Conservation (phyloP, 148 eudicot species). For the Rhododendron williamsianum region DNA sequence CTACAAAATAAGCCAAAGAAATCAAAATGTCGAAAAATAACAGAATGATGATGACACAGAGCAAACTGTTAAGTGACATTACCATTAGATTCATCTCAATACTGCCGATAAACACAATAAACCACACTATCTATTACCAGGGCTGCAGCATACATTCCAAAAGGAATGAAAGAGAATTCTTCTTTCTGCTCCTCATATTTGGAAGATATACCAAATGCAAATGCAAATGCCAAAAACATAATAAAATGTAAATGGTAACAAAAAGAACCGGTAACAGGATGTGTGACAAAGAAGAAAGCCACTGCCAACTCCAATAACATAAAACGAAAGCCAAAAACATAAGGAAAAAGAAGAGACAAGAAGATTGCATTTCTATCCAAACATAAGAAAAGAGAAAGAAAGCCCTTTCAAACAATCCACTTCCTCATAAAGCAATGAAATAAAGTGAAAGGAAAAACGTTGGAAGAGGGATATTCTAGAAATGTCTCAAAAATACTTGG, state of each 20-base stretch:
- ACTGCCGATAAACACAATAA: background rate
- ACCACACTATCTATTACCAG: background rate
- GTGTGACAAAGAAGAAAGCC: background rate
- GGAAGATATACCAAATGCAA: background rate
- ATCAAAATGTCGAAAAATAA: background rate
- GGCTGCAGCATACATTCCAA: background rate
- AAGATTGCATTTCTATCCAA: background rate
- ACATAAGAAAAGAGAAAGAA: background rate
- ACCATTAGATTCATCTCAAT: background rate
- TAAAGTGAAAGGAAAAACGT: background rate
- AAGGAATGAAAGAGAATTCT: background rate
- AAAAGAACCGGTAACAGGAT: background rate
- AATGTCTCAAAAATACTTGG: background rate
- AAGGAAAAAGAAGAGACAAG: background rate
- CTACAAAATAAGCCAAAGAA: background rate
- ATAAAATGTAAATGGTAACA: background rate
- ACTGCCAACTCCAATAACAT: background rate
- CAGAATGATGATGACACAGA: background rate
- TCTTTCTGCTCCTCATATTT: background rate
- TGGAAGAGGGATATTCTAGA: too few species aligned
- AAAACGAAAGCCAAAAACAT: background rate
- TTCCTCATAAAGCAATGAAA: background rate
- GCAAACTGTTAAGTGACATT: background rate
- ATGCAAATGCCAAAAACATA: background rate
- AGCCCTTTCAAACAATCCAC: background rate